Conservation (phyloP, 2,329 filamentous ascomycete genomes). For the Thelonectria rubi region DNA sequence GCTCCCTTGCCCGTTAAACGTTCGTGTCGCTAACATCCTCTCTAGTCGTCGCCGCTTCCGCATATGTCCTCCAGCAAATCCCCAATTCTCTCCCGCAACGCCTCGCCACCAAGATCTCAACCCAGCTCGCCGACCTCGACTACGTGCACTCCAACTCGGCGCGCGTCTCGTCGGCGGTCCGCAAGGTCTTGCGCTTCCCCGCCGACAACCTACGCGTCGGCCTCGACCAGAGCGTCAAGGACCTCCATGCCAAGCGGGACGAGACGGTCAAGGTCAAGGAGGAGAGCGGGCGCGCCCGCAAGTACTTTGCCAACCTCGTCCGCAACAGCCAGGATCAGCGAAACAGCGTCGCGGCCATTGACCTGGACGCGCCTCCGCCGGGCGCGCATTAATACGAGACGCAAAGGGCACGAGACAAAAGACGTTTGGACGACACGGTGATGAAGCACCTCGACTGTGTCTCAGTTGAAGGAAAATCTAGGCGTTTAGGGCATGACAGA, state of each 20-base stretch:
- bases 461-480: constrained; percentile 14
- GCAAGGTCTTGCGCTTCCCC: constrained; percentile 87
- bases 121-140: constrained; percentile 82
- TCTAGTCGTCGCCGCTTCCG: constrained; percentile 75
- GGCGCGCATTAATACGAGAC: constrained; percentile 42
- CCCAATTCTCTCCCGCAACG: constrained; percentile 88
- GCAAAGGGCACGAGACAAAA: constrained; percentile 22
- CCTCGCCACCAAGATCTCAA: constrained; percentile 83
- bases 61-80: constrained; percentile 86
- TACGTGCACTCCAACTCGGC: constrained; percentile 90
- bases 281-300: constrained; percentile 86
- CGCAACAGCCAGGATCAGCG: constrained; percentile 67
- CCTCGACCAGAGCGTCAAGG: constrained; percentile 85
- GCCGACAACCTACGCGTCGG: constrained; percentile 86
- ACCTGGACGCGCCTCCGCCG: constrained; percentile 63
- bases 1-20: neutral
- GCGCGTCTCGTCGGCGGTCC: constrained; percentile 85
- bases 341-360: constrained; percentile 59
- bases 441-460: constrained; percentile 9
- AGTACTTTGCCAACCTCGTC: constrained; percentile 90
- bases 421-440: constrained; percentile 12
- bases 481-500: constrained; percentile 27
- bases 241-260: constrained; percentile 79
- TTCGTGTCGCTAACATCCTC: constrained; percentile 30
- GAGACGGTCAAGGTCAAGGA: constrained; percentile 82